These are phyloP conservation scores for Volutella citrinella DNA, from an alignment of 2,329 filamentous ascomycete genomes.

Conservation along the genomic window DNA sequence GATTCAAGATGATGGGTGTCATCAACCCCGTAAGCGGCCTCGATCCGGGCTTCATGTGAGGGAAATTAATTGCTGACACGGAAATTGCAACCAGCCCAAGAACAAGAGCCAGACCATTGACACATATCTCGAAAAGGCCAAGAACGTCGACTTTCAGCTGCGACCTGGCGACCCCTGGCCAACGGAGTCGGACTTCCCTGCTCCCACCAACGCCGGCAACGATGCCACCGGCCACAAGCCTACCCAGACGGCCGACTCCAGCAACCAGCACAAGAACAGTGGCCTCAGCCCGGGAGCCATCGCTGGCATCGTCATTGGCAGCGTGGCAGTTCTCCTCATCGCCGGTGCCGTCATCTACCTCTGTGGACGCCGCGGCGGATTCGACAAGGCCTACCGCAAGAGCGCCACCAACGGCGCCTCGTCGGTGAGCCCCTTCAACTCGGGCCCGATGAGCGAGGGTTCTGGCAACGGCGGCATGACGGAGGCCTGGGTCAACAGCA, in stretches of 20 bases:
- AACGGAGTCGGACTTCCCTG: constrained; percentile 37
- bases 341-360: constrained; percentile 46
- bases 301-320: constrained; percentile 57
- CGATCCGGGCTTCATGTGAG: neutral
- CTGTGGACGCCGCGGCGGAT: constrained; percentile 37
- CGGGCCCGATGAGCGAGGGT: constrained; percentile 15
- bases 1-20: constrained; percentile 69
- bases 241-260: constrained; percentile 6
- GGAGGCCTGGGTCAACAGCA: constrained; percentile 21
- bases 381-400: constrained; percentile 27
- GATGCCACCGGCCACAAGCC: constrained; percentile 4
- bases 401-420: constrained; percentile 16
- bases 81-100: constrained; percentile 35
- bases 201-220: constrained; percentile 6
- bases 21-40: constrained; percentile 60
- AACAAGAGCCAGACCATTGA: constrained; percentile 47
- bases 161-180: constrained; percentile 55
- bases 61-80: constrained; percentile 4
- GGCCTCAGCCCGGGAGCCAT: constrained; percentile 46
- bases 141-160: constrained; percentile 49
- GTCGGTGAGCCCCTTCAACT: constrained; percentile 2
- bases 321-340: constrained; percentile 40
- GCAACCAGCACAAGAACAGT: constrained; percentile 2
- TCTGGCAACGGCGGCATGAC: no score
- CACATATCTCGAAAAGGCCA: constrained; percentile 44